Conservation (phyloP, 2,329 filamentous ascomycete genomes). For the Fonsecaea multimorphosa region DNA sequence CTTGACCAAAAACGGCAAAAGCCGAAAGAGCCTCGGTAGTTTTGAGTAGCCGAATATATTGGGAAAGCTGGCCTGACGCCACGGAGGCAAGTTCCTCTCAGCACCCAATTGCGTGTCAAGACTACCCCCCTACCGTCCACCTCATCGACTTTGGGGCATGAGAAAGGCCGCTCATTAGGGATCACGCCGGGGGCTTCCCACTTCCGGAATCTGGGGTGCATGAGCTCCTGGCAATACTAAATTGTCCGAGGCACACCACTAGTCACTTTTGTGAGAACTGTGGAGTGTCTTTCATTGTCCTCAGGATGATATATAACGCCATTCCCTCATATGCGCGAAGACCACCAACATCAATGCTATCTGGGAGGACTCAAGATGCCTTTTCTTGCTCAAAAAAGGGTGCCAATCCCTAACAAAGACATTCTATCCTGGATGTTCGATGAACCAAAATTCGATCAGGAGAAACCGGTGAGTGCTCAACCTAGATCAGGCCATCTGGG, state of each 20-base stretch:
- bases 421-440: conserved; percentile 63
- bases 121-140: not conserved
- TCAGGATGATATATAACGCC: not conserved
- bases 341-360: not conserved
- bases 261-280: not conserved
- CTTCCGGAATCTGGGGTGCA: not conserved
- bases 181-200: not conserved
- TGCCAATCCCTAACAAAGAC: conserved; percentile 57
- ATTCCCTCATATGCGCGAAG: not conserved
- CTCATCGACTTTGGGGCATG: not conserved
- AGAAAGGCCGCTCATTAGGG: not conserved
- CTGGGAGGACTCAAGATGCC: conserved; percentile 23
- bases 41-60: not conserved
- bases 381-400: conserved; percentile 25
- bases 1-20: not conserved
- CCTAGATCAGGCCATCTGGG: not conserved
- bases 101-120: not conserved
- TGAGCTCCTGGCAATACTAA: not conserved
- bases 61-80: not conserved
- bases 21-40: not conserved
- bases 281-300: not conserved
- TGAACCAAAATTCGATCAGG: conserved; percentile 54
- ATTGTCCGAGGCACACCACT: not conserved
- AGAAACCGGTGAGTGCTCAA: conserved; percentile 52
- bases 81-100: not conserved